Base-by-base conservation (phyloP, 1,284 basidiomycete genomes). In the Farysia itapuensis region DNA sequence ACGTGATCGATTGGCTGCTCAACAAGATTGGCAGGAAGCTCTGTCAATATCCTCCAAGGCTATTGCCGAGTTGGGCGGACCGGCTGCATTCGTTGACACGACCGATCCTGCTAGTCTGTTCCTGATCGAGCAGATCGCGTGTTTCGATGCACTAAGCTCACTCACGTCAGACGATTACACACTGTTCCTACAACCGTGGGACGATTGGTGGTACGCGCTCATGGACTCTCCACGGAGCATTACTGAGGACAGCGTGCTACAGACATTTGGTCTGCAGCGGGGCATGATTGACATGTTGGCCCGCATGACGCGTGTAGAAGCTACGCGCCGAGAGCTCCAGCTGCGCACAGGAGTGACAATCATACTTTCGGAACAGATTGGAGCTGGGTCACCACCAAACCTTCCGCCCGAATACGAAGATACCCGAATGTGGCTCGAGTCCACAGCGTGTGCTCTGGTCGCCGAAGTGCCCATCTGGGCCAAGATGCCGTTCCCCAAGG, bases 251-350 rank as follows among this genome's bases (percentile, higher is more conserved):
- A 54, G 49, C 33, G 57, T 60, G 7, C 35, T 54, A 21, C 57
- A 60, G 31, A 60, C 57, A 0, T 53, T 60, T 30, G 57, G 50
- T 18, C 24, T 60, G 26, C 50, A 54, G 31, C 50, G 57, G 9
- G 57, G 57, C 19, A 53, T 60, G 50, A 50, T 60, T 30, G 57
- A 60, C 14, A 50, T 60, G 46, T 42, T 60, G 1, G 57, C 57
- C 15, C 35, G 50, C 9, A 60, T 60, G 50, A 60, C 57, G 8
- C 42, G 57, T 2, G 57, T 60, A 1, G 57, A 60, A 31, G 50
- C 50, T 2, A 60, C 57, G 1, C 45, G 57, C 6, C 34, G 49
- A 16, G 57, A 60, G 31, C 32, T 60, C 19, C 57, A 60, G 28
- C 30, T 37, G 18, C 30, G 57, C 7, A 60, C 57, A 1, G 43